Evolutionary conservation across 1,284 basidiomycete genomes (phyloP).

Genomic region (Coriolopsis trogii): DNA sequence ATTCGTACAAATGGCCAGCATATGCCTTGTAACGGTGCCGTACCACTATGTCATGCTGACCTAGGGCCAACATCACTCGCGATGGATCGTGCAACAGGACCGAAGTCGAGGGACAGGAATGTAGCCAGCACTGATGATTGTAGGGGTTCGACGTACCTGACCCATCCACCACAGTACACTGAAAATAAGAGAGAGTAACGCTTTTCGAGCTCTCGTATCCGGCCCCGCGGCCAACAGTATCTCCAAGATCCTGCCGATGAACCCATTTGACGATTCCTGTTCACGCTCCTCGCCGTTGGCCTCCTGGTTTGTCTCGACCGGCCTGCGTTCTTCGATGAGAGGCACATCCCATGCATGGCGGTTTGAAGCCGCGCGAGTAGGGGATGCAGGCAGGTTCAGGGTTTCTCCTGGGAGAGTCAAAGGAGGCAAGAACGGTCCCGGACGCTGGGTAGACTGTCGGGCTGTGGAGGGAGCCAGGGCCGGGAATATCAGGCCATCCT

Average conservation of each 20-base stretch:
- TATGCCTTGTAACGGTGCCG: too few species aligned
- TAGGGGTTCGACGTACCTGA: constrained; percentile 69
- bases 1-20: too few species aligned
- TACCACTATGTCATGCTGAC: too few species aligned
- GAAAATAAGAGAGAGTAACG: constrained; percentile 59
- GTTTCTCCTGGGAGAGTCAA: constrained; percentile 5
- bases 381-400: not conserved
- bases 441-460: not conserved
- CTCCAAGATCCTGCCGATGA: constrained; percentile 14
- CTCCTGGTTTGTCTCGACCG: not conserved
- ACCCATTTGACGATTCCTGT: constrained; percentile 4
- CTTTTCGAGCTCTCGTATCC: constrained; percentile 57
- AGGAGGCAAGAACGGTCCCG: not conserved
- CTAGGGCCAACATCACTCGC: too few species aligned
- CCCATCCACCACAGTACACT: constrained; percentile 54
- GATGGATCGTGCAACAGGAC: too few species aligned
- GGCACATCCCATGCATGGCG: constrained; percentile 12
- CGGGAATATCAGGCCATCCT: not conserved
- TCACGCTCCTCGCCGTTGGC: not conserved
- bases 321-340: constrained; percentile 8
- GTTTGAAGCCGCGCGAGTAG: too few species aligned
- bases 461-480: not conserved
- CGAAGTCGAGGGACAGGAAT: too few species aligned
- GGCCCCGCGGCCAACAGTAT: constrained; percentile 61
- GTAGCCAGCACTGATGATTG: too few species aligned